Evolutionary conservation across 257 asterid genomes (phyloP), one percentile per base, ranked within the genome.

Genomic region (Plantago elongata): DNA sequence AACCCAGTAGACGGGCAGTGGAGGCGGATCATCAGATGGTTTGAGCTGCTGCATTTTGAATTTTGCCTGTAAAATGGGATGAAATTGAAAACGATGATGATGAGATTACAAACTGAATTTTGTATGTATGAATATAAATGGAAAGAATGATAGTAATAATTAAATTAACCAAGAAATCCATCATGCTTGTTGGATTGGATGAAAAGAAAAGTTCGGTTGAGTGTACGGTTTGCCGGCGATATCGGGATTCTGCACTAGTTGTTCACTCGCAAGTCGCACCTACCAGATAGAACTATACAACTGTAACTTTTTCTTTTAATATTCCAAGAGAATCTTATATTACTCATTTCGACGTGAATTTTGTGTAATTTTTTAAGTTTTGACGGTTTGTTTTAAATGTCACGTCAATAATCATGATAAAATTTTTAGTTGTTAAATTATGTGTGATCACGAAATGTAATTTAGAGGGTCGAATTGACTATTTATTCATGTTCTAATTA

Each of bases 1-100:
- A 72, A 87, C 62, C 96, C 99, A 93, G 71, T 73, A 72, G 9
- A 89, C 51, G 57, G 81, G 79, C 64, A 69, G 66, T 46, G 69
- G 67, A 60, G 71, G 61, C 50, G 55, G 38, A 18, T 64, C 69
- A 18, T 54, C 69, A 15, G 73, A n/a, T 34, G 74, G 74, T 63
- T 71, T 75, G 78, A 69, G 78, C 27, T 48, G 81, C 84, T 48
- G 79, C 87, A 75, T 79, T 79, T 71, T 84, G 29, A 92, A 57
- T 63, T 61, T 74, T 54, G 83, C 90, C 98, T 86, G 74, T 43
- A 61, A 62, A 51, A 44, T 11, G 40, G 38, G n/a, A 57, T 18
- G 14, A 54, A 9, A 13, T 9, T 18, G n/a, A 27, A 30, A 22
- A 22, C 27, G 27, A 22, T 22, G 27, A 22, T 22, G 27, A 22